A percentile compares a stretch with the other conserved stretches of the same genome.
phyloP scores from a whole-genome alignment of 148 eudicot genomes.

The Fagopyrum esculentum region DNA sequence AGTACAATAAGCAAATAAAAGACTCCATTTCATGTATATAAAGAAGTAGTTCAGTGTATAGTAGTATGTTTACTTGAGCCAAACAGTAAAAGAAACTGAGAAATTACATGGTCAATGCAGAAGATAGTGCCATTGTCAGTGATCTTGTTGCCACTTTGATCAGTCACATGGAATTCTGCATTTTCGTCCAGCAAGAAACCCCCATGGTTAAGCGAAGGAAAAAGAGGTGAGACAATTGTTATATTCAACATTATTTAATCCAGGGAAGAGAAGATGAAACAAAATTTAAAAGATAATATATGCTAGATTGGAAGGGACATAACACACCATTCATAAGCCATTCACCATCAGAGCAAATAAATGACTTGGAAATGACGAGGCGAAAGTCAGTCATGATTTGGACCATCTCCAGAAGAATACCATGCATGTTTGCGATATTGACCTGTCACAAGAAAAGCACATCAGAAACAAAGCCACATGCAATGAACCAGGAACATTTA shows the following conservation, averaged over 20 bases:
- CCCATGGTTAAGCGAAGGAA: not conserved
- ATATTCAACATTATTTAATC: too few relatives aligned
- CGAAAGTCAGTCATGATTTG: constrained; percentile 83
- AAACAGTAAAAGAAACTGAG: not conserved
- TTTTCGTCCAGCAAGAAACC: not conserved
- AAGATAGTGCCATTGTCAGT: constrained; percentile 58
- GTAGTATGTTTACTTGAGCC: not conserved
- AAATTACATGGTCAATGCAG: constrained; percentile 38
- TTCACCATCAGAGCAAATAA: constrained; percentile 79
- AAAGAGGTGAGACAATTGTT: not conserved
- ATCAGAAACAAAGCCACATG: not conserved
- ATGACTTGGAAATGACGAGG: constrained; percentile 70
- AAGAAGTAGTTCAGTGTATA: not conserved
- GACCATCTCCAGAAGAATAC: constrained; percentile 78
- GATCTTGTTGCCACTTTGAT: constrained; percentile 63
- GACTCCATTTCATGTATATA: not conserved
- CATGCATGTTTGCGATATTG: constrained; percentile 78
- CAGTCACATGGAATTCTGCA: constrained; percentile 92
- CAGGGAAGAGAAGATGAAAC: not conserved
- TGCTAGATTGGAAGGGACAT: not conserved
- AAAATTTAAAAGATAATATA: not conserved
- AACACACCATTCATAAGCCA: constrained; percentile 93
- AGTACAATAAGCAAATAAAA: not conserved
- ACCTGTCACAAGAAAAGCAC: constrained; percentile 30
- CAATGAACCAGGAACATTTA: not conserved